Evolutionary conservation across 108 stramenopile genomes (phyloP).

Genomic region (Cylindrotheca fusiformis): DNA sequence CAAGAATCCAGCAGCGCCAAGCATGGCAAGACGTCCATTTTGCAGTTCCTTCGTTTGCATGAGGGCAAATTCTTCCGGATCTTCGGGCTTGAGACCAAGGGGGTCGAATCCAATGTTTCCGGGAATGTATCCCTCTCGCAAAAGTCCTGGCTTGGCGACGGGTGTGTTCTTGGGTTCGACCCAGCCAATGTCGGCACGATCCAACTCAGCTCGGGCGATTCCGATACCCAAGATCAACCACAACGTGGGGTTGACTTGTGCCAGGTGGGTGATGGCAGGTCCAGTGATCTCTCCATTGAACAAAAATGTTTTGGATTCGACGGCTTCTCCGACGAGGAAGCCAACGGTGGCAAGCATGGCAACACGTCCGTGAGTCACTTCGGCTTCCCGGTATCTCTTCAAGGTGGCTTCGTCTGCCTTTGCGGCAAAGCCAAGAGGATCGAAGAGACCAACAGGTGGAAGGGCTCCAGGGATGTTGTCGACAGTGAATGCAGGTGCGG

Average conservation of each 20-base stretch:
- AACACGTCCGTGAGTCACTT: conserved; percentile 70
- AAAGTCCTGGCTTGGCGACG: conserved; percentile 44
- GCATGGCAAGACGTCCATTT: conserved; percentile 85
- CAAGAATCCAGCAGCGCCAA: too few species aligned
- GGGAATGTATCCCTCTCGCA: conserved; percentile 57
- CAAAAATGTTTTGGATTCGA: too few species aligned
- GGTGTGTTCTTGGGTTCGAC: conserved; percentile 52
- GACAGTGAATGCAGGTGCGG: too few species aligned
- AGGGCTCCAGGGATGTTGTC: conserved; percentile 52
- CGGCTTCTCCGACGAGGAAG: conserved; percentile 68
- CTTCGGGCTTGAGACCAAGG: too few species aligned
- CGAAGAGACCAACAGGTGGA: conserved; percentile 51
- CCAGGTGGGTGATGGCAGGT: too few species aligned
- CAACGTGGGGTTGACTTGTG: conserved; percentile 58
- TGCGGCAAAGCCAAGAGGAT: conserved; percentile 65
- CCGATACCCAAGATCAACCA: conserved; percentile 45
- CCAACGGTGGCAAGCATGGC: conserved; percentile 62
- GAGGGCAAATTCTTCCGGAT: conserved; percentile 49
- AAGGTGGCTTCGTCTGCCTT: conserved; percentile 53
- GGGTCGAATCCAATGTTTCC: conserved; percentile 90
- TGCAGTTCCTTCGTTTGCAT: too few species aligned
- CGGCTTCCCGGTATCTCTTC: conserved; percentile 80
- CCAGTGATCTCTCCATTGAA: too few species aligned
- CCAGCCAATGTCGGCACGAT: conserved; percentile 62
- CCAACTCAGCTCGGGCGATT: conserved; percentile 55